These are phyloP conservation scores for Sugiyamaella qingdaonensis DNA, from an alignment of 805 yeast genomes.

Conservation along the genomic window DNA sequence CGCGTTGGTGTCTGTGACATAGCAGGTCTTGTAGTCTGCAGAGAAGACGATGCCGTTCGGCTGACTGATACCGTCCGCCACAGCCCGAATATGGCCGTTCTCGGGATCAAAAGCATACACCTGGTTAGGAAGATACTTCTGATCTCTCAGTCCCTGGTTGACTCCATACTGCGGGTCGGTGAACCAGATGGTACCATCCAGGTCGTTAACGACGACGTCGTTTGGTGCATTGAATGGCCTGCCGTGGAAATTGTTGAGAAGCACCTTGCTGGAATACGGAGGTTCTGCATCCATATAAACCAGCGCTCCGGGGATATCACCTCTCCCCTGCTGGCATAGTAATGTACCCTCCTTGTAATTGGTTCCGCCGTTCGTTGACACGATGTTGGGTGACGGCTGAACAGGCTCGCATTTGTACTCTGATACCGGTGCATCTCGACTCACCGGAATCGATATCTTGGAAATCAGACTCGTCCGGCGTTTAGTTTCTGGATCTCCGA, in stretches of 20 bases:
- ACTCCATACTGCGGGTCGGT: conserved; percentile 29
- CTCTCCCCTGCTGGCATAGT: conserved; percentile 27
- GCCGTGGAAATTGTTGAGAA: conserved; percentile 27
- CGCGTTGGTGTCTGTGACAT: conserved; percentile 44
- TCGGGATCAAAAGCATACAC: conserved; percentile 41
- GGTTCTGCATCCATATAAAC: conserved; percentile 20
- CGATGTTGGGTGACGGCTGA: conserved; percentile 21
- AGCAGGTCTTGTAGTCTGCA: conserved; percentile 39
- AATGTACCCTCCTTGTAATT: conserved; percentile 25
- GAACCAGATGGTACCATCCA: conserved; percentile 30
- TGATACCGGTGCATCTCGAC: background rate
- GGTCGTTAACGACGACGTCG: conserved; percentile 27
- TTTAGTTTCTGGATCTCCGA: background rate
- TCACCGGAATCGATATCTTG: conserved; percentile 18
- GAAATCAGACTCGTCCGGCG: conserved; percentile 4
- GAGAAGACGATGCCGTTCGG: conserved; percentile 72
- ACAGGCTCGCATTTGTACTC: conserved; percentile 21
- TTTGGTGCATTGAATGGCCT: conserved; percentile 28
- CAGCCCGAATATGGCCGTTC: conserved; percentile 28
- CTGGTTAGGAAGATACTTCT: conserved; percentile 24
- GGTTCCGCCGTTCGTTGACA: conserved; percentile 27
- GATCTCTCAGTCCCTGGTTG: conserved; percentile 20
- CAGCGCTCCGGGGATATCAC: conserved; percentile 20
- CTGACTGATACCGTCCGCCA: conserved; percentile 45
- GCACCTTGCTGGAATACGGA: conserved; percentile 18